Evolutionary conservation across 257 asterid species (phyloP).

Genomic region (Ophiorrhiza pumila): DNA sequence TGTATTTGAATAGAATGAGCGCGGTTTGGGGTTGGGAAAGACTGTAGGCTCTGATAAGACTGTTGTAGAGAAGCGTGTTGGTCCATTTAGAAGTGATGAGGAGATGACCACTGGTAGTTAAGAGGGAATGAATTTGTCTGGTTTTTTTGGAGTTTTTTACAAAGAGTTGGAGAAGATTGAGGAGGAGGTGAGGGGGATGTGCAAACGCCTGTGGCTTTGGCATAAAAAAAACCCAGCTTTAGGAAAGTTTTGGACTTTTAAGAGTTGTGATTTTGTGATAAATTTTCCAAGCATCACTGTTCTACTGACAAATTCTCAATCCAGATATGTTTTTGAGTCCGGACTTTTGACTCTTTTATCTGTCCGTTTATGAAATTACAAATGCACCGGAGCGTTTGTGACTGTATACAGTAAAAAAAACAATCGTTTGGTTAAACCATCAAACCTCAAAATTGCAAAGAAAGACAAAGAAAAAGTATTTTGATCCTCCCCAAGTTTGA

Average conservation of each 20-base stretch:
- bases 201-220: neutral
- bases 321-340: too few relatives aligned
- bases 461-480: neutral
- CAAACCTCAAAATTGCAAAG: neutral
- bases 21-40: conserved; percentile 42
- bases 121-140: conserved; percentile 57
- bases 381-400: neutral
- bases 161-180: conserved; percentile 54
- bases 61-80: conserved; percentile 73
- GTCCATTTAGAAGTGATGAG: conserved; percentile 54
- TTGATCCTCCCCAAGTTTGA: neutral
- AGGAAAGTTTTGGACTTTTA: neutral
- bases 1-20: conserved; percentile 52
- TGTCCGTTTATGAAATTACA: neutral
- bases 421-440: neutral
- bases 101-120: conserved; percentile 54
- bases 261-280: neutral
- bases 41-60: conserved; percentile 61
- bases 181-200: conserved; percentile 33
- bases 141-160: conserved; percentile 31
- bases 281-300: neutral
- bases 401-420: too few relatives aligned
- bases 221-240: conserved; percentile 1
- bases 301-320: neutral
- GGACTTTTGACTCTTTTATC: neutral